Percentiles rank a stretch among this genome's conserved stretches.
Conservation (phyloP, 2,329 filamentous ascomycete genomes). For the Neonectria sp. region DNA sequence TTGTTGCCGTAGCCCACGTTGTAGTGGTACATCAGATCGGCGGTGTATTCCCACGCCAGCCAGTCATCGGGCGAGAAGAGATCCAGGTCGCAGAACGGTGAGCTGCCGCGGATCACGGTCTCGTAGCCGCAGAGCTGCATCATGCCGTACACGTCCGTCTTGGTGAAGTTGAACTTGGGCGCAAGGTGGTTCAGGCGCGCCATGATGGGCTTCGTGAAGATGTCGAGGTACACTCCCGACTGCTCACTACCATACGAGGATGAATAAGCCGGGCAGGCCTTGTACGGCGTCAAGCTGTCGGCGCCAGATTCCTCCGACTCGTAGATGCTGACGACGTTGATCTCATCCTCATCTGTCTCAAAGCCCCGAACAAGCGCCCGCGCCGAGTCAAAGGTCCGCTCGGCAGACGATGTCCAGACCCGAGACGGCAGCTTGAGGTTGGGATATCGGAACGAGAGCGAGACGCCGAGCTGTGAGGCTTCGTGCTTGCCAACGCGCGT, state of each 20-base stretch:
- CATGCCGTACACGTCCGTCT: slow-evolving; percentile 75
- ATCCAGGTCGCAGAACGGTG: slow-evolving; percentile 72
- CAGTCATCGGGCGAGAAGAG: slow-evolving; percentile 74
- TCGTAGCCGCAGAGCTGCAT: slow-evolving; percentile 78
- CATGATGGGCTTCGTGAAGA: slow-evolving; percentile 74
- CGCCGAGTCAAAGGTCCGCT: slow-evolving; percentile 72
- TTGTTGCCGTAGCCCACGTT: slow-evolving; percentile 76
- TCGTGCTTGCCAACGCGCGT: slow-evolving; percentile 74
- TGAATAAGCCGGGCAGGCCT: slow-evolving; percentile 75
- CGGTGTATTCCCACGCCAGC: slow-evolving; percentile 77
- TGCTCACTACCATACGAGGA: slow-evolving; percentile 70
- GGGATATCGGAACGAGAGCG: slow-evolving; percentile 72
- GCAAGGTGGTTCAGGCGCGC: slow-evolving; percentile 68
- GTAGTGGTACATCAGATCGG: slow-evolving; percentile 75
- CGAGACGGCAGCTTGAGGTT: slow-evolving; percentile 66
- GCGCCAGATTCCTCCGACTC: slow-evolving; percentile 72
- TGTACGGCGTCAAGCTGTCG: slow-evolving; percentile 74
- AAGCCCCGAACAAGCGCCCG: slow-evolving; percentile 71
- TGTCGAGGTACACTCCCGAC: slow-evolving; percentile 63
- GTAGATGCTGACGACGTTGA: slow-evolving; percentile 68
- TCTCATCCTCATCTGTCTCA: slow-evolving; percentile 66
- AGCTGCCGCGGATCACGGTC: slow-evolving; percentile 73
- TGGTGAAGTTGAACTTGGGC: slow-evolving; percentile 74
- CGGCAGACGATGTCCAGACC: slow-evolving; percentile 75
- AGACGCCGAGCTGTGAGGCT: slow-evolving; percentile 71